Conservation (phyloP, 768 basidiomycete genomes). For the Calocybe gangraenosa region DNA sequence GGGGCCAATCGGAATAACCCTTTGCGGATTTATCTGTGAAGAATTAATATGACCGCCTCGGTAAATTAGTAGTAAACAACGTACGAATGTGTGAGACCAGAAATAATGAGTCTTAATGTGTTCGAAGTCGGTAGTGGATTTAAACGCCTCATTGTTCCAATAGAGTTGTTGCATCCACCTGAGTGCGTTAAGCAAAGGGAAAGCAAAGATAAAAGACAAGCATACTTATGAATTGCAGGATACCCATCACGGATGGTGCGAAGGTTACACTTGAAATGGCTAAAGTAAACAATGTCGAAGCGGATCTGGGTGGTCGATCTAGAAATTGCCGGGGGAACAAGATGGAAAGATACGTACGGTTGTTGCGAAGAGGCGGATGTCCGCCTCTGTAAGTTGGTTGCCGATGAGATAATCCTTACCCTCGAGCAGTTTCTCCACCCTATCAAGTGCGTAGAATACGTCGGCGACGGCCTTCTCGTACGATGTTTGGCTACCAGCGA, state of each 20-base stretch:
- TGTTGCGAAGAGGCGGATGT: conserved; percentile 84
- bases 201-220: neutral
- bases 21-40: conserved; percentile 67
- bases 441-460: conserved; percentile 76
- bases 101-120: conserved; percentile 80
- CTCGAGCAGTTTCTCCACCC: conserved; percentile 71
- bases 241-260: conserved; percentile 83
- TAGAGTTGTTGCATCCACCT: conserved; percentile 86
- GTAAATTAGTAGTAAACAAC: conserved; percentile 2
- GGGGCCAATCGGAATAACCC: conserved; percentile 74
- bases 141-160: conserved; percentile 88
- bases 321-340: neutral
- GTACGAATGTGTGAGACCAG: conserved; percentile 50
- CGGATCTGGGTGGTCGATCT: conserved; percentile 48
- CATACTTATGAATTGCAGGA: conserved; percentile 70
- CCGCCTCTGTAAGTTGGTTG: conserved; percentile 73
- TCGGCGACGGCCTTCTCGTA: conserved; percentile 72
- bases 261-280: conserved; percentile 92
- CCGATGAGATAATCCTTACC: conserved; percentile 84
- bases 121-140: conserved; percentile 79
- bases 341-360: conserved; percentile 47
- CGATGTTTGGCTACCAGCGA: conserved; percentile 73
- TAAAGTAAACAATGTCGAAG: conserved; percentile 85
- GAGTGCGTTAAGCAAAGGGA: neutral
- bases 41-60: neutral